Base-by-base conservation (phyloP, 148 eudicot species). In the Arctostaphylos glauca region DNA sequence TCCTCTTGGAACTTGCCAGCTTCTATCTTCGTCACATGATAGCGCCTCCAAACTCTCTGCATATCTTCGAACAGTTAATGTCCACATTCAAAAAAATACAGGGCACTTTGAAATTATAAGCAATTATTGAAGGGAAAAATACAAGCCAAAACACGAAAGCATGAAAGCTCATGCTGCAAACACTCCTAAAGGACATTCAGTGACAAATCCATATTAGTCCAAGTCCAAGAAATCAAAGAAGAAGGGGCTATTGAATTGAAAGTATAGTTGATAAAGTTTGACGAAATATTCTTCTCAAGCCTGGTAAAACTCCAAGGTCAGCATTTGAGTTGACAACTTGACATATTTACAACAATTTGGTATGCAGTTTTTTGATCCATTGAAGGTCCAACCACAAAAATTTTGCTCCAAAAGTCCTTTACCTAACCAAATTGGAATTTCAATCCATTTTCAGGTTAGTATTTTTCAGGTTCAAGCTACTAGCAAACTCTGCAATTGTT, bases 11-110 rank as follows among this genome's bases (percentile, higher is more conserved):
- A 83, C 86, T 86, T 89, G 85, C 88, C 82, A 23, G 98, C 93
- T 46, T 81, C 83, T 81, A 53, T 82, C 89, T 87, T 91, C 44
- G 88, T 88, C 38, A 81, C 85, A 84, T 71, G 82, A 80, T 92
- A 87, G 66, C 98, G 87, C 87, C 98, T 91, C 98, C 98, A 95
- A 82, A 91, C 92, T 84, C 92, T 95, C 98, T 95, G 89, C 84
- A 86, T 21, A 46, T 56, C 12, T 67, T 47, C 16, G 48, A 73
- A 31, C 70, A 70, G 58, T 54, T 81, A 86, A 23, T 77, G 52
- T 72, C 67, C 68, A 23, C 52, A 21, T 19, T 14, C 41, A 80
- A 14, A 74, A 74, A 77, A 7, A 16, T 25, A 23, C 5, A 3
- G 38, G 41, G 14, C 9, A 21, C 25, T 8, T 10, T 10, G 9